Evolutionary conservation across 2,329 filamentous ascomycete genomes (phyloP).

Genomic region (Ophiostoma ips): DNA sequence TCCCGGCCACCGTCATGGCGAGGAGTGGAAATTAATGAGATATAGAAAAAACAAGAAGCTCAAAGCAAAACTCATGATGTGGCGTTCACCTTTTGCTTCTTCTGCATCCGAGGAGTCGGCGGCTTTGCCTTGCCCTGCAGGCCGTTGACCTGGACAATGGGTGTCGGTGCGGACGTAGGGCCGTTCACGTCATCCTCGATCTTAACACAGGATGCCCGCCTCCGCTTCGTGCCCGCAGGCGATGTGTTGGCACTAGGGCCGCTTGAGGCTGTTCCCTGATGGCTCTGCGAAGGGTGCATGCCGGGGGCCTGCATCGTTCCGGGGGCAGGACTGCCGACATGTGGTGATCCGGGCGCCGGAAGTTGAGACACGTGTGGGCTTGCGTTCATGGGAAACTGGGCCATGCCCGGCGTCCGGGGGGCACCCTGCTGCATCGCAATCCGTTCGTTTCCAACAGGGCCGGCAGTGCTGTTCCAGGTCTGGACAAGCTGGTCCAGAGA

Average conservation of each 20-base stretch:
- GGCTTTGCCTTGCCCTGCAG: conserved; percentile 37
- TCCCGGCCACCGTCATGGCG: not conserved
- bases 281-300: conserved; percentile 54
- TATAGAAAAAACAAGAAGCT: not conserved
- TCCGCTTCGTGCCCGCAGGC: conserved; percentile 44
- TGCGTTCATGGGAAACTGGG: conserved; percentile 43
- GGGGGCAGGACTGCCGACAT: conserved; percentile 46
- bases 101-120: conserved; percentile 41
- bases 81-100: conserved; percentile 35
- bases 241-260: conserved; percentile 55
- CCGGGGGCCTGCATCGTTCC: conserved; percentile 49
- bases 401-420: conserved; percentile 40
- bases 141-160: conserved; percentile 36
- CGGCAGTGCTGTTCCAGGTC: conserved; percentile 26
- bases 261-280: conserved; percentile 52
- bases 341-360: conserved; percentile 48
- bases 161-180: conserved; percentile 33
- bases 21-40: not conserved
- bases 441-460: conserved; percentile 33
- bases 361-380: conserved; percentile 48
- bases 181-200: conserved; percentile 35
- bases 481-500: conserved; percentile 48
- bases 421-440: conserved; percentile 28
- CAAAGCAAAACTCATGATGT: conserved; percentile 1
- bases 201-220: conserved; percentile 44